phyloP scores from a whole-genome alignment of 768 basidiomycete species.

The Lentinula detonsa region DNA sequence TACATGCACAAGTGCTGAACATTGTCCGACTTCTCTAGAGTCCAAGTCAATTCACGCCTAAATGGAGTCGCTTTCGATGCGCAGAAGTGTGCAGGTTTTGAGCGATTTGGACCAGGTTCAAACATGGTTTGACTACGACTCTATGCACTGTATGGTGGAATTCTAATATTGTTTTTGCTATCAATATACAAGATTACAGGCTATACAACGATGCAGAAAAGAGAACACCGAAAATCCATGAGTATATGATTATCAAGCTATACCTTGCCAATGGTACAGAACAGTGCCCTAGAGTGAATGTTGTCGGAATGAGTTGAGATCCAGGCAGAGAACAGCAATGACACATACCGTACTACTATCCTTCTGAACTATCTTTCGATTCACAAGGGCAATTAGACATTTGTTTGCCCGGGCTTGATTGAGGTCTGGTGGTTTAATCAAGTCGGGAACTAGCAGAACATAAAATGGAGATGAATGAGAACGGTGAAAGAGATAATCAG shows the following conservation, averaged over 20 bases:
- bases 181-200: too few relatives aligned
- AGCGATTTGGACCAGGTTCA: too few relatives aligned
- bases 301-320: background rate
- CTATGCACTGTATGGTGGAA: too few relatives aligned
- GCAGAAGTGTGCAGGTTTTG: too few relatives aligned
- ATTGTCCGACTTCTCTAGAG: background rate
- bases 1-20: background rate
- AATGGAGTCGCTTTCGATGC: too few relatives aligned
- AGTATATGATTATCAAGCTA: background rate
- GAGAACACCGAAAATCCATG: background rate
- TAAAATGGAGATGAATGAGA: background rate
- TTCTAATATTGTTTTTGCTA: too few relatives aligned
- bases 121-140: too few relatives aligned
- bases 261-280: conserved; percentile 65
- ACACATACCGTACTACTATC: conserved; percentile 55
- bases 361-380: conserved; percentile 78
- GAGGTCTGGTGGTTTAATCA: conserved; percentile 75
- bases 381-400: conserved; percentile 86
- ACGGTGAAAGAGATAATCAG: background rate
- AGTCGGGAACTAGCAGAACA: conserved; percentile 54
- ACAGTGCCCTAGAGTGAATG: conserved; percentile 51
- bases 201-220: background rate
- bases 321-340: background rate
- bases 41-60: too few relatives aligned
- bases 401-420: conserved; percentile 91